These are phyloP conservation scores for Phialophora expanda DNA, from an alignment of 2,329 filamentous ascomycete species.

Conservation along the genomic window DNA sequence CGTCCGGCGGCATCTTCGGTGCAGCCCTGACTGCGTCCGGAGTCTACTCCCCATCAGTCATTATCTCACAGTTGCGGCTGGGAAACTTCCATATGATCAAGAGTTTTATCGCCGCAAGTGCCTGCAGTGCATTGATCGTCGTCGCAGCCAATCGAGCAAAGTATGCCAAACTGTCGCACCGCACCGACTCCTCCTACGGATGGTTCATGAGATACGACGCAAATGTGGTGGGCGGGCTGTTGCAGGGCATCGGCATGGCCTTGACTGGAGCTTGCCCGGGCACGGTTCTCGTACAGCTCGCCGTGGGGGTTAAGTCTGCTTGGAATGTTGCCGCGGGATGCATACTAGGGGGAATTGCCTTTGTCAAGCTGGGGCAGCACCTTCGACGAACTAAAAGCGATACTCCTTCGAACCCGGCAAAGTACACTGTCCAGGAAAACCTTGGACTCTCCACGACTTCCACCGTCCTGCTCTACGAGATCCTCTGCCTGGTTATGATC, in stretches of 20 bases:
- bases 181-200: slow-evolving; percentile 58
- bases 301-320: slow-evolving; percentile 59
- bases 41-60: slow-evolving; percentile 64
- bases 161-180: slow-evolving; percentile 54
- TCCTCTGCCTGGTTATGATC: slow-evolving; percentile 51
- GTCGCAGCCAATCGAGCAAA: slow-evolving; percentile 52
- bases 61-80: slow-evolving; percentile 65
- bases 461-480: slow-evolving; percentile 52
- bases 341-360: slow-evolving; percentile 59
- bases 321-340: slow-evolving; percentile 61
- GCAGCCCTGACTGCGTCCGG: slow-evolving; percentile 65
- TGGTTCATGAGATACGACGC: slow-evolving; percentile 65
- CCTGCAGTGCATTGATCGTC: slow-evolving; percentile 63
- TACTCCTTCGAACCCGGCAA: slow-evolving; percentile 11
- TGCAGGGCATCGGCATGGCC: slow-evolving; percentile 70
- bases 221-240: slow-evolving; percentile 66
- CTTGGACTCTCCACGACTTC: slow-evolving; percentile 30
- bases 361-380: slow-evolving; percentile 24
- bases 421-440: slow-evolving; percentile 33
- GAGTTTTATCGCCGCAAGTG: slow-evolving; percentile 67
- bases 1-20: slow-evolving; percentile 66
- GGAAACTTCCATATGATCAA: slow-evolving; percentile 70
- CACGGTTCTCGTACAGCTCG: slow-evolving; percentile 66
- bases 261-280: slow-evolving; percentile 70
- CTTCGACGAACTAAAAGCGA: slow-evolving; percentile 22